A percentile compares a stretch with the other conserved stretches of the same genome.
These are phyloP conservation scores for Trametes punicea DNA, from an alignment of 768 basidiomycete species.

Conservation along the genomic window DNA sequence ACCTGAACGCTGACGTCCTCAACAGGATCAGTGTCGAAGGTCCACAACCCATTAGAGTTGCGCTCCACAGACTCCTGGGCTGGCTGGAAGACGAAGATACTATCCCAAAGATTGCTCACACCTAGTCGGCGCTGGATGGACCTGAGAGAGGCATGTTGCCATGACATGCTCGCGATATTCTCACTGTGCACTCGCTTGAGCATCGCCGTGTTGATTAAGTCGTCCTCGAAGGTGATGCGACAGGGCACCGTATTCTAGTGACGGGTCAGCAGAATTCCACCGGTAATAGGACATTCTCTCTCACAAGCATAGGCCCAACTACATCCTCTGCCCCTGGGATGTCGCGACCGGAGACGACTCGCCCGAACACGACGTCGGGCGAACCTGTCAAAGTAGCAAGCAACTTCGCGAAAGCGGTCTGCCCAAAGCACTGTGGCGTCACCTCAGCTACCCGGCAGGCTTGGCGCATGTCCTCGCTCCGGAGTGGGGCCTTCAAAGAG, in stretches of 20 bases:
- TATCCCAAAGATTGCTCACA: conserved; percentile 36
- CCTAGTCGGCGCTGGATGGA: conserved; percentile 36
- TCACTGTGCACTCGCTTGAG: conserved; percentile 36
- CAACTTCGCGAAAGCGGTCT: conserved; percentile 32
- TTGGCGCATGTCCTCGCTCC: conserved; percentile 4
- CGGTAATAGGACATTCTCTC: conserved; percentile 8
- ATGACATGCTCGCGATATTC: conserved; percentile 39
- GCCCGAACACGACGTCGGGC: conserved; percentile 43
- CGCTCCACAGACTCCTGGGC: conserved; percentile 6
- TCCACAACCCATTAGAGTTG: conserved; percentile 21
- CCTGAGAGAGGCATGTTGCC: conserved; percentile 47
- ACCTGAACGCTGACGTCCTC: conserved; percentile 32
- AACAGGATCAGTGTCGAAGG: conserved; percentile 19
- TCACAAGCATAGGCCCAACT: conserved; percentile 45
- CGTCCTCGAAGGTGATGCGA: conserved; percentile 33
- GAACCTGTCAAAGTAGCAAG: conserved; percentile 23
- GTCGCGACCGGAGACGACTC: conserved; percentile 44
- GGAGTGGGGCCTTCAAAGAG: background rate
- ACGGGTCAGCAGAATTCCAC: background rate
- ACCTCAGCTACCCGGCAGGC: conserved; percentile 21
- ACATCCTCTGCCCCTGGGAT: conserved; percentile 40
- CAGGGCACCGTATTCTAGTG: conserved; percentile 45
- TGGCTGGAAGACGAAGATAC: conserved; percentile 45
- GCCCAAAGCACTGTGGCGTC: conserved; percentile 37
- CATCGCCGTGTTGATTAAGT: conserved; percentile 32